Evolutionary conservation across 129 eudicot species (phyloP), one percentile per base, ranked within the genome.

Genomic region (Erigeron canadensis): DNA sequence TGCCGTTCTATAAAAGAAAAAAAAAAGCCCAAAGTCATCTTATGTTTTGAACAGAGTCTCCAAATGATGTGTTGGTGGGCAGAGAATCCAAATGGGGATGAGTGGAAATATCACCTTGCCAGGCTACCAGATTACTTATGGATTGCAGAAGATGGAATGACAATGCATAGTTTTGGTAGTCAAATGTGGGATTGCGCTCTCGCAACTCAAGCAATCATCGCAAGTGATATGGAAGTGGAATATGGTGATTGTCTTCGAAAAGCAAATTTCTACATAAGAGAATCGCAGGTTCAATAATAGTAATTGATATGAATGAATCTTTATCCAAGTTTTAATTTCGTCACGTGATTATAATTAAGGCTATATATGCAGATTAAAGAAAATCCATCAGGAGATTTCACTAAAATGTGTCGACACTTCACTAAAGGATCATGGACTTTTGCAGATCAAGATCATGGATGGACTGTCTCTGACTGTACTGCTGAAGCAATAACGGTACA

Each of bases 91-190:
- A 74, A 84, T 22, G 83, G 93, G 10, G 75, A 65, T 2, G 87
- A 84, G 45, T 84, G 82, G 55, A 86, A 89, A 63, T 76, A 62
- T 67, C 94, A 86, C 60, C 81, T 86, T 12, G 90, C 96, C n/a
- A 79, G 96, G 71, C 72, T 89, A 39, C 90, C 90, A 0, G 94
- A 89, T 72, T 86, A 72, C 78, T 56, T 84, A 16, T 89, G 96
- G 96, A 47, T 89, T 37, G 90, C 96, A 0, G 94, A 89, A 55
- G 96, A 89, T 80, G 96, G 96, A 47, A 86, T 89, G 93, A 86
- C 78, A 59, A 73, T 83, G 90, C 96, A 89, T 83, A 82, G 85
- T 64, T 89, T 79, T 77, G 94, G 96, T n/a, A 86, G 96, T 74
- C 96, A 89, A 23, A 15, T 87, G 1, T 89, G 96, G 96, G 96